phyloP scores from a whole-genome alignment of 1,284 basidiomycete species.

The Gastroboletus turbinatus region DNA sequence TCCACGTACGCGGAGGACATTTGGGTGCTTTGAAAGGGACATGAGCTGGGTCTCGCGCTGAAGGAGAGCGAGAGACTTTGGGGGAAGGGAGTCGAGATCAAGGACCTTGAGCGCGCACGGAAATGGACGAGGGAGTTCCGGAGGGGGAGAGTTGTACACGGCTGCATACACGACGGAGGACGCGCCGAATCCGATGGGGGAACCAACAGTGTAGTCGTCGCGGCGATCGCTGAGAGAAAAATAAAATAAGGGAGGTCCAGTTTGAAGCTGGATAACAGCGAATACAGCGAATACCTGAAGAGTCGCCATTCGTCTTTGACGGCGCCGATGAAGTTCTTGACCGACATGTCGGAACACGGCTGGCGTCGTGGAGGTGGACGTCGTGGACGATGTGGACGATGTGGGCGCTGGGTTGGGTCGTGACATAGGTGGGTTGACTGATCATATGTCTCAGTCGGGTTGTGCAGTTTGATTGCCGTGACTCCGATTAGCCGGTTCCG shows the following conservation, averaged over 20 bases:
- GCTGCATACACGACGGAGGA: constrained; percentile 86
- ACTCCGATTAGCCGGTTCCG: constrained; percentile 17
- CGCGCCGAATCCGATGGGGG: constrained; percentile 81
- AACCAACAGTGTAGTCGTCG: constrained; percentile 70
- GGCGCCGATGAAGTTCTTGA: constrained; percentile 58
- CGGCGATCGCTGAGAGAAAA: constrained; percentile 54
- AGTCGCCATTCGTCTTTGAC: constrained; percentile 86
- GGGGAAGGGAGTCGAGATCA: constrained; percentile 78
- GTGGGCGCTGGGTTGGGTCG: not conserved
- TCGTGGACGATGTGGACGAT: constrained; percentile 2
- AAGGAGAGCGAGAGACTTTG: constrained; percentile 63
- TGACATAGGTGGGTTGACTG: too few relatives aligned
- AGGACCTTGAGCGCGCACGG: constrained; percentile 86
- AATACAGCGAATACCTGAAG: constrained; percentile 57
- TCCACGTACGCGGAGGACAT: constrained; percentile 86
- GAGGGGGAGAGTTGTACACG: constrained; percentile 49
- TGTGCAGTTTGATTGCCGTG: constrained; percentile 3
- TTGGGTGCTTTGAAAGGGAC: constrained; percentile 92
- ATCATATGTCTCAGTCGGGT: not conserved
- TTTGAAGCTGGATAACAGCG: constrained; percentile 1
- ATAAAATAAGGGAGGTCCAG: constrained; percentile 1
- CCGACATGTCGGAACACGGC: constrained; percentile 2
- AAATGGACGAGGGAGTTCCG: constrained; percentile 37
- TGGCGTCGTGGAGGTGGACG: not conserved
- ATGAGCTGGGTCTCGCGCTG: constrained; percentile 87